Conservation (phyloP, 805 yeast species). For the Candida pini region DNA sequence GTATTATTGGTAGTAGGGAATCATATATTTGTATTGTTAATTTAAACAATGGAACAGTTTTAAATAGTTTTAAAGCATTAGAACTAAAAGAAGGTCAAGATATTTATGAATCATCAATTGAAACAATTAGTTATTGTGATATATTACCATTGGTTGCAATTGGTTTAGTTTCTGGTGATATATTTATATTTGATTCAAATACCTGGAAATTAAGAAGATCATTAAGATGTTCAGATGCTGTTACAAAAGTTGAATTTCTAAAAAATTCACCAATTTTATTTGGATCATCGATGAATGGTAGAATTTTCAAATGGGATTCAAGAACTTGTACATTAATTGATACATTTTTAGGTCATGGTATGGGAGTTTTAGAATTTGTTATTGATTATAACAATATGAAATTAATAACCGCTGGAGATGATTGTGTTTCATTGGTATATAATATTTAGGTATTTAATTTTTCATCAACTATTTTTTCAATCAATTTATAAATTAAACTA, state of each 20-base stretch:
- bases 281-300: conserved; percentile 81
- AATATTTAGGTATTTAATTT: conserved; percentile 31
- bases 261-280: conserved; percentile 48
- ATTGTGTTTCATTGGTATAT: conserved; percentile 83
- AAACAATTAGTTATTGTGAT: conserved; percentile 75
- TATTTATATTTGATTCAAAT: conserved; percentile 74
- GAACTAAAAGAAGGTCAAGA: conserved; percentile 52
- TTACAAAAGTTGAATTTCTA: conserved; percentile 72
- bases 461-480: conserved; percentile 42
- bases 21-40: conserved; percentile 81
- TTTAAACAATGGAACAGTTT: conserved; percentile 63
- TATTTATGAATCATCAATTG: conserved; percentile 63
- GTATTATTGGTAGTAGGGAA: conserved; percentile 84
- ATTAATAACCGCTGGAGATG: conserved; percentile 92
- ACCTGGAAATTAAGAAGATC: conserved; percentile 83
- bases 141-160: conserved; percentile 64
- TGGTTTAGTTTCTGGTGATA: conserved; percentile 85
- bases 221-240: conserved; percentile 69
- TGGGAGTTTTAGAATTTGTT: conserved; percentile 88
- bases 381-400: conserved; percentile 59
- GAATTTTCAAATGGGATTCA: conserved; percentile 80
- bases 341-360: conserved; percentile 85
- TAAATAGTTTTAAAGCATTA: conserved; percentile 60
- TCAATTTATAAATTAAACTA: conserved; percentile 44
- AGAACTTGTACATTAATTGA: conserved; percentile 76